A percentile compares a stretch with the other conserved stretches of the same genome.
phyloP scores from a whole-genome alignment of 441 rosid species.

The Biscutella laevigata region DNA sequence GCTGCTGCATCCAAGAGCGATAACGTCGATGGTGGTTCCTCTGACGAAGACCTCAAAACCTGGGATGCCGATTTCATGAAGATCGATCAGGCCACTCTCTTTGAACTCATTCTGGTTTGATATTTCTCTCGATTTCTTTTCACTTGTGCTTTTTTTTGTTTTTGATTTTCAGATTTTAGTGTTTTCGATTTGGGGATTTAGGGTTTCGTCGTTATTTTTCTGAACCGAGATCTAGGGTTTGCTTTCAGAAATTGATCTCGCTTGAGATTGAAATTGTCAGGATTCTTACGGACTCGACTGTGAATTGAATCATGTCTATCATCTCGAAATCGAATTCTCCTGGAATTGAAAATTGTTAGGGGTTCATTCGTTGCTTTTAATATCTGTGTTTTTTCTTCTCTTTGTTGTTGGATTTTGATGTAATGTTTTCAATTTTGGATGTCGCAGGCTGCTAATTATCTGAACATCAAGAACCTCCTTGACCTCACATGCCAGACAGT shows the following conservation, averaged over 20 bases:
- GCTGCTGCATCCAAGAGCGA: conserved; percentile 31
- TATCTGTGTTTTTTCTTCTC: background rate
- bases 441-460: conserved; percentile 50
- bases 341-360: background rate
- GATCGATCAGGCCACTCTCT: conserved; percentile 62
- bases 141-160: background rate
- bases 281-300: background rate
- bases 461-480: conserved; percentile 50
- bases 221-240: background rate
- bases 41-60: conserved; percentile 35
- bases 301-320: too few species aligned
- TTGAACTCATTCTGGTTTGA: conserved; percentile 55
- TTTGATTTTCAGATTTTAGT: background rate
- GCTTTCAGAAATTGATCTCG: background rate
- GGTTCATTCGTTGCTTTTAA: too few species aligned
- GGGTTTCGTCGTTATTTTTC: conserved; percentile 13
- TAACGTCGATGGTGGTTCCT: conserved; percentile 20
- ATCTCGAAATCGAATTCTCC: too few species aligned
- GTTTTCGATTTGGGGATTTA: conserved; percentile 6
- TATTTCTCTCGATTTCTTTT: background rate
- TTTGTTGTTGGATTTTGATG: background rate
- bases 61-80: conserved; percentile 73
- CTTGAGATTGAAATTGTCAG: background rate
- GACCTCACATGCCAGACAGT: conserved; percentile 56
- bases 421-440: background rate